Evolutionary conservation across 495 filamentous ascomycete genomes (phyloP), one percentile per base, ranked within the genome.

Genomic region (Cetradonia linearis): DNA sequence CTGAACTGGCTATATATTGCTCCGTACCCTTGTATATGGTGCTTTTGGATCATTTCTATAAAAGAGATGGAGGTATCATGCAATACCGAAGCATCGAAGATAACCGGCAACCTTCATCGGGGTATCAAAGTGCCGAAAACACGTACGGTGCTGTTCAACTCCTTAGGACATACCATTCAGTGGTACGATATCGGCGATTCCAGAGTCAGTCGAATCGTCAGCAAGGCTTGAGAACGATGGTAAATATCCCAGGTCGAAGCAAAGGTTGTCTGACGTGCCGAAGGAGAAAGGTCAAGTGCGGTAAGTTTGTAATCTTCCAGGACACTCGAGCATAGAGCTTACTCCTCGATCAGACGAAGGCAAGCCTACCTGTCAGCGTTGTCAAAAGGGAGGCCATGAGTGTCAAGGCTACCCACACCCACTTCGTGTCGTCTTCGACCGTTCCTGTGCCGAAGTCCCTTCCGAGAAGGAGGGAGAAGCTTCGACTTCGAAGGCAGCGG

Each of bases 191-290:
- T 54, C 33, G 31, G 20, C 18, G 0, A 18, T 20, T 3, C 20
- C 50, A 9, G 9, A 36, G 18, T 54, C n/a, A 20, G 8, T 34
- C 18, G 20, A 36, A 8, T 13, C 50, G 34, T 30, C 30, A n/a
- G 16, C 16, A 16, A 34, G 50, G n/a, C 11, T 34, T 34, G 16
- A 20, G 13, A 18, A 54, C 16, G 7, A 70, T 70, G 69, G 66
- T 63, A 47, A 68, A 68, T 27, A 62, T 70, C 14, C 61, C 62
- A n/a, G 69, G 69, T 38, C 65, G 69, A 37, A 70, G 69, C 37
- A 70, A 65, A n/a, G 69, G 69, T 55, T 70, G 69, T 60, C 63
- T 64, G 52, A 70, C 69, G 25, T 70, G 69, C 52, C 66, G 66
- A 2, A 65, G 30, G 28, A 61, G 66, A 56, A 64, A 64, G 36